Base-by-base conservation (phyloP, 2,329 filamentous ascomycete genomes). In the Endothia cerciana region DNA sequence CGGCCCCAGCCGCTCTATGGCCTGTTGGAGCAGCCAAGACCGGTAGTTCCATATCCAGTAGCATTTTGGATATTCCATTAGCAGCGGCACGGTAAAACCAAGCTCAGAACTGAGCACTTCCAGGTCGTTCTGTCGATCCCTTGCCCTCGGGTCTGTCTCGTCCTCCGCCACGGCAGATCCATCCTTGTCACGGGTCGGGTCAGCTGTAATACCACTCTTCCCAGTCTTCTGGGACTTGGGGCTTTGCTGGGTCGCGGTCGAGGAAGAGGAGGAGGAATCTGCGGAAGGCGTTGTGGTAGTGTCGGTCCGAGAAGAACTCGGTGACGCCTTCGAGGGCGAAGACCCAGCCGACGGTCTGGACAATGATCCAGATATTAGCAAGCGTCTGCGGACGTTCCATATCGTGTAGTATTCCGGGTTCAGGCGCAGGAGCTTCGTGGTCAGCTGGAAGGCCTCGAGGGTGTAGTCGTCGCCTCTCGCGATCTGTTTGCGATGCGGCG, bases 1-100 rank as follows among this genome's bases (percentile, higher is more conserved):
- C 1, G 78, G 69, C 2, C 87, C 84, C 11, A 97, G 81, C 22
- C 89, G 82, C 15, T 82, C 75, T 57, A 90, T 91, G 41, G 89
- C 89, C 75, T 92, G 87, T 63, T 89, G 82, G 17, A 99, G 82
- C 3, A 94, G 81, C 94, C 95, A 99, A 56, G 90, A 79, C 36
- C 95, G 89, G 78, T 97, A 94, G 72, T 97, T 97, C 95, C 95
- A 99, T 73, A 99, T 94, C 94, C 95, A 98, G 81, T 99, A 99
- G 83, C 95, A 98, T 77, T 99, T 99, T 7, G 95, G 95, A 70
- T 88, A 94, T 70, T 93, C 88, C 70, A 92, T 85, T 60, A 99
- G 85, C 25, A 99, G 84, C 0, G 92, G 92, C 49, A 97, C 87
- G 41, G 94, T 89, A 74, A 97, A 97, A 58, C 81, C 80, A 41